Percentiles rank a stretch among this genome's conserved stretches.
Conservation (phyloP, 805 yeast species). For the Myxozyma neglecta region DNA sequence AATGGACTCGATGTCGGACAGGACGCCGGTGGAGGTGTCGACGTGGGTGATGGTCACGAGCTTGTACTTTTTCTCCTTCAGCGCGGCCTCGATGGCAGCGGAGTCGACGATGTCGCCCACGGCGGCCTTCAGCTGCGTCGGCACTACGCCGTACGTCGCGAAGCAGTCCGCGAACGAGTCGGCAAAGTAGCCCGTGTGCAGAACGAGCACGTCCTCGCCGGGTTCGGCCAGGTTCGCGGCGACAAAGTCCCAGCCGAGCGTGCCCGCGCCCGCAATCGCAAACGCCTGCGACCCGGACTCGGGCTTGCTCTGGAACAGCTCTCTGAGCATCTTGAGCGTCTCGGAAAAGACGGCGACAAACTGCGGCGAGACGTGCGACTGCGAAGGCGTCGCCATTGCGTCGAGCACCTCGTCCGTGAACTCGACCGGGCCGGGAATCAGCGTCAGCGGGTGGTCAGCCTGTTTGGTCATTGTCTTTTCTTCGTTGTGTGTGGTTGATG, state of each 20-base stretch:
- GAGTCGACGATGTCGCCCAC: conserved; percentile 71
- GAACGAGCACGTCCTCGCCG: conserved; percentile 72
- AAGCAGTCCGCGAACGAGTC: conserved; percentile 69
- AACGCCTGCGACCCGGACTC: conserved; percentile 67
- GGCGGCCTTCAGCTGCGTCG: conserved; percentile 68
- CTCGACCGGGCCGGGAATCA: conserved; percentile 84
- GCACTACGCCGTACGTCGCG: conserved; percentile 69
- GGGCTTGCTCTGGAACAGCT: conserved; percentile 63
- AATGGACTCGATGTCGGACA: conserved; percentile 65
- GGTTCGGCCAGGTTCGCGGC: conserved; percentile 69
- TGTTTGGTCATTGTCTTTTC: conserved; percentile 18
- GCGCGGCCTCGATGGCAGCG: conserved; percentile 54
- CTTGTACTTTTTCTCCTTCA: conserved; percentile 55
- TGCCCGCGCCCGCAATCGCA: conserved; percentile 86
- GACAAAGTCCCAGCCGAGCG: conserved; percentile 91
- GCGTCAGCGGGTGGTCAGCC: conserved; percentile 44
- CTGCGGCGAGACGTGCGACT: conserved; percentile 87
- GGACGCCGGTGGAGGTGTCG: conserved; percentile 95
- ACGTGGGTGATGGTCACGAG: conserved; percentile 89
- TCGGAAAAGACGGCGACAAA: conserved; percentile 72
- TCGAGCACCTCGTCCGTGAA: conserved; percentile 74
- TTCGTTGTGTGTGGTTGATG: not conserved
- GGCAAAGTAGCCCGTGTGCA: conserved; percentile 67
- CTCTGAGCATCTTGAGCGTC: conserved; percentile 66
- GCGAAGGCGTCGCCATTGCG: conserved; percentile 80